Conservation (phyloP, 805 yeast genomes). For the Metschnikowia arizonensis region DNA sequence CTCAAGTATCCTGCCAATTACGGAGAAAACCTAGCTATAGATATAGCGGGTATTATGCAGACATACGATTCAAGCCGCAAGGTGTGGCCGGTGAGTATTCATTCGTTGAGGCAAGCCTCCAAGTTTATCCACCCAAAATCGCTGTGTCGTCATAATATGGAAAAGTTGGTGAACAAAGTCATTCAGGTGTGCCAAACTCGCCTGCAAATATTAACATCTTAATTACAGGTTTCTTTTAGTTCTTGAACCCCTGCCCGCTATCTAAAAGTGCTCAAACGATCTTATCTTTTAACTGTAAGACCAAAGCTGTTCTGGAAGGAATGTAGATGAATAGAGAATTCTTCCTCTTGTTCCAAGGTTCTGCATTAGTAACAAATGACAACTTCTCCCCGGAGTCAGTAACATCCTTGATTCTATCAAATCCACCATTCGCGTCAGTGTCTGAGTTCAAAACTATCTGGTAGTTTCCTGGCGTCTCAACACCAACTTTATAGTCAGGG, state of each 20-base stretch:
- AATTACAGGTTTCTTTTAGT: neutral
- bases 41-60: conserved; percentile 35
- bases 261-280: conserved; percentile 6
- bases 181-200: conserved; percentile 15
- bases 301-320: conserved; percentile 63
- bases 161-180: conserved; percentile 14
- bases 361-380: conserved; percentile 65
- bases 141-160: conserved; percentile 12
- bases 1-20: conserved; percentile 25
- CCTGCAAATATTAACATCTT: conserved; percentile 12
- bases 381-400: conserved; percentile 33
- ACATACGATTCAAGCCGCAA: conserved; percentile 32
- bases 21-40: conserved; percentile 28
- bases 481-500: conserved; percentile 88
- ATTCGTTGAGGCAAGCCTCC: conserved; percentile 27
- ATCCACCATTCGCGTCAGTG: conserved; percentile 72
- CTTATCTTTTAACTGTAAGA: conserved; percentile 33
- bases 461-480: conserved; percentile 73
- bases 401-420: conserved; percentile 49
- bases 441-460: conserved; percentile 74
- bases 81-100: conserved; percentile 36
- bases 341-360: conserved; percentile 74
- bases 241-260: neutral
- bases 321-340: conserved; percentile 75
- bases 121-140: conserved; percentile 10